Evolutionary conservation across 1,139 yeast genomes (phyloP).

Genomic region (Candida mesenterica): DNA sequence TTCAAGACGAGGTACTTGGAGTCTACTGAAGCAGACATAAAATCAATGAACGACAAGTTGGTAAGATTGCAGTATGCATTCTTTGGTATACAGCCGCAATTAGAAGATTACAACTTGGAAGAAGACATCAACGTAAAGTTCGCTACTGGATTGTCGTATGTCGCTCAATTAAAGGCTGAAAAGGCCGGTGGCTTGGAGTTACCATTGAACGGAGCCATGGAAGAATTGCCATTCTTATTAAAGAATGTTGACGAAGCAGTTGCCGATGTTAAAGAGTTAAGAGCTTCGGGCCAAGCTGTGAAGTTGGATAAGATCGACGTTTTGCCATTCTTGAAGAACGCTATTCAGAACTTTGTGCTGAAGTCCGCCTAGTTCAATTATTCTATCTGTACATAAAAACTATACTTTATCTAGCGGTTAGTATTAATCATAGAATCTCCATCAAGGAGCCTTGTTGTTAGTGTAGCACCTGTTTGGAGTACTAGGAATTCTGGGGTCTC

Average conservation of each 20-base stretch:
- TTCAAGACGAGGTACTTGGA: slow-evolving; percentile 59
- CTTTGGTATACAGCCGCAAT: slow-evolving; percentile 65
- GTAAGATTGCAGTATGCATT: slow-evolving; percentile 78
- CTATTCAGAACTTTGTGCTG: slow-evolving; percentile 20
- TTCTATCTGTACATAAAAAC: not conserved
- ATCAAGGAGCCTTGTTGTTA: too few relatives aligned
- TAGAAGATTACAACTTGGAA: slow-evolving; percentile 38
- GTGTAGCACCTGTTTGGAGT: too few relatives aligned
- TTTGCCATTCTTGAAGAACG: slow-evolving; percentile 39
- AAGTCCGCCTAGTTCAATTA: not conserved
- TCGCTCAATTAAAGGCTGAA: slow-evolving; percentile 64
- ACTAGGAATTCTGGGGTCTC: too few relatives aligned
- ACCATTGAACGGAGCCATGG: slow-evolving; percentile 42
- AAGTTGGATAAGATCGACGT: slow-evolving; percentile 42
- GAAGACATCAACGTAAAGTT: slow-evolving; percentile 58
- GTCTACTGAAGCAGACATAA: slow-evolving; percentile 56
- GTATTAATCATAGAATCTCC: too few relatives aligned
- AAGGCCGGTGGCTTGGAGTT: slow-evolving; percentile 21
- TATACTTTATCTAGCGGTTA: too few relatives aligned
- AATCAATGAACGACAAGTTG: slow-evolving; percentile 63
- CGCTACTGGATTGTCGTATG: slow-evolving; percentile 63
- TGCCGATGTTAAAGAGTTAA: slow-evolving; percentile 45
- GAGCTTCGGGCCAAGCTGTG: slow-evolving; percentile 30
- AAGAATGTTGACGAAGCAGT: slow-evolving; percentile 53
- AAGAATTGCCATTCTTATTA: slow-evolving; percentile 44